These are phyloP conservation scores for Neofusicoccum umdonicola DNA, from an alignment of 2,329 filamentous ascomycete species.

Conservation along the genomic window DNA sequence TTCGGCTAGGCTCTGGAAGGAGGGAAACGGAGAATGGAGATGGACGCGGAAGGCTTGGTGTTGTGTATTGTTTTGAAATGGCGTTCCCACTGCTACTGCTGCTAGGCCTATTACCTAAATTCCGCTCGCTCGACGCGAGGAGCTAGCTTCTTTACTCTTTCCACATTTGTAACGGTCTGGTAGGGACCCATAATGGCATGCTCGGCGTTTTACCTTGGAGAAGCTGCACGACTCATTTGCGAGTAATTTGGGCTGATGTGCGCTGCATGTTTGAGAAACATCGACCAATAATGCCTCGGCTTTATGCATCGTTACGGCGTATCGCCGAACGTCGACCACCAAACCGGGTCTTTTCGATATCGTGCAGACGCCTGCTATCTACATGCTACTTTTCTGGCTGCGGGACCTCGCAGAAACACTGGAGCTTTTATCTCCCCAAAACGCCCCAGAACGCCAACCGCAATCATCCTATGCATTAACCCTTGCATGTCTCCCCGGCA, in stretches of 20 bases:
- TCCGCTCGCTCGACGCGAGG: conserved; percentile 13
- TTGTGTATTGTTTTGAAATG: conserved; percentile 14
- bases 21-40: conserved; percentile 13
- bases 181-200: conserved; percentile 10
- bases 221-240: background rate
- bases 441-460: conserved; percentile 3
- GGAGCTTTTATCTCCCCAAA: conserved; percentile 2
- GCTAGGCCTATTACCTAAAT: conserved; percentile 16
- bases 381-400: background rate
- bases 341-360: background rate
- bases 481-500: background rate
- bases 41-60: conserved; percentile 13
- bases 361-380: conserved; percentile 6
- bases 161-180: conserved; percentile 10
- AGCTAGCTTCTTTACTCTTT: conserved; percentile 15
- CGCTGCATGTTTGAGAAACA: background rate
- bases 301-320: background rate
- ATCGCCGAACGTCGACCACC: background rate
- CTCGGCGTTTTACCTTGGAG: conserved; percentile 10
- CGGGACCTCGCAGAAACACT: conserved; percentile 3
- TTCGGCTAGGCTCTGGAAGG: conserved; percentile 10
- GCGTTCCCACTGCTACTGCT: conserved; percentile 13
- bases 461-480: background rate
- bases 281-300: background rate
- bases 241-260: background rate